phyloP scores from a whole-genome alignment of 768 basidiomycete genomes.

The Vararia minispora region DNA sequence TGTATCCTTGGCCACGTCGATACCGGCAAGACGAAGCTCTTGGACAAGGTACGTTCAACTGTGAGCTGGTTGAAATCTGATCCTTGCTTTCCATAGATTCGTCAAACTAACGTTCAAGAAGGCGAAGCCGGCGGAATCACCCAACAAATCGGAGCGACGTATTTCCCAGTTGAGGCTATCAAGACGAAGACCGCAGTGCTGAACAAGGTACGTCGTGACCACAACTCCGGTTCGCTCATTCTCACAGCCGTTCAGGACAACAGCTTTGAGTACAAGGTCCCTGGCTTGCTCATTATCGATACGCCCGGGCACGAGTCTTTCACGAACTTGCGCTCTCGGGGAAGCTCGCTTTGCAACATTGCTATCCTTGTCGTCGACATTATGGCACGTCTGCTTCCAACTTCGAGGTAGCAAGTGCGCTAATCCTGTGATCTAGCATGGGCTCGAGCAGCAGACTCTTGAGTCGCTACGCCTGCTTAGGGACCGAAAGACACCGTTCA shows the following conservation, averaged over 20 bases:
- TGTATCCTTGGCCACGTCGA: conserved; percentile 99
- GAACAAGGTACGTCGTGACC: conserved; percentile 56
- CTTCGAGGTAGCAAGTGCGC: background rate
- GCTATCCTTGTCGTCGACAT: conserved; percentile 99
- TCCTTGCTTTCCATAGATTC: conserved; percentile 50
- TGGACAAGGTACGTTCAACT: conserved; percentile 69
- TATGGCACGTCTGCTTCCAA: conserved; percentile 44
- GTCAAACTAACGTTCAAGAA: conserved; percentile 99
- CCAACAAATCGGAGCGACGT: conserved; percentile 98
- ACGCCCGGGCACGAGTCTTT: conserved; percentile 99
- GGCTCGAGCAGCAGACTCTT: conserved; percentile 94
- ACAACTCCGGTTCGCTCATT: background rate
- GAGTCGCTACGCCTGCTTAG: conserved; percentile 88
- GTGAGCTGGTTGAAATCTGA: background rate
- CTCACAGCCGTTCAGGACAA: conserved; percentile 40
- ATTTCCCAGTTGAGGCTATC: conserved; percentile 95
- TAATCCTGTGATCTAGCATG: conserved; percentile 50
- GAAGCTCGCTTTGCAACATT: conserved; percentile 96
- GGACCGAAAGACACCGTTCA: conserved; percentile 95
- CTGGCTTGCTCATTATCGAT: conserved; percentile 92
- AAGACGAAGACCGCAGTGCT: conserved; percentile 87
- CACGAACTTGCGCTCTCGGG: conserved; percentile 90
- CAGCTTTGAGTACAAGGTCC: conserved; percentile 87
- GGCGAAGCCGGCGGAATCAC: conserved; percentile 99
- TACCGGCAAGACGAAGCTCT: conserved; percentile 94